Evolutionary conservation across 371 early-diverging fungal genomes (phyloP).

Genomic region (Lichtheimia ornata): DNA sequence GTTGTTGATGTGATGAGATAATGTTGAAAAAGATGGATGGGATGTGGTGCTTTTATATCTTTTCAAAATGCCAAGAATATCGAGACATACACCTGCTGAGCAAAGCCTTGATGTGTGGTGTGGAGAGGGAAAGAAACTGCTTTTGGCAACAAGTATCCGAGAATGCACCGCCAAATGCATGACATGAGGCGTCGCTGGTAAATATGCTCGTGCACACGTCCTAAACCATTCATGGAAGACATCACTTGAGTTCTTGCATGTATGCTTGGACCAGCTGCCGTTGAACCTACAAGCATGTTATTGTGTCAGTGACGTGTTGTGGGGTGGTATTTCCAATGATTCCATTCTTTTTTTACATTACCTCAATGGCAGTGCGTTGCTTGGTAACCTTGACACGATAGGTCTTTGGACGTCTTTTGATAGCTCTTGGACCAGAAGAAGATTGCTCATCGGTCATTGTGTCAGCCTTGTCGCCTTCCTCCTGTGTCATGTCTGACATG

Average conservation of each 20-base stretch:
- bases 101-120: too few relatives aligned
- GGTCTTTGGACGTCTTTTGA: constrained; percentile 9
- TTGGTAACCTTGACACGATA: constrained; percentile 13
- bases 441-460: neutral
- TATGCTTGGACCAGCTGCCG: constrained; percentile 12
- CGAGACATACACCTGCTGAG: too few relatives aligned
- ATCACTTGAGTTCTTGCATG: constrained; percentile 12
- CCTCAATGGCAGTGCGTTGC: constrained; percentile 10
- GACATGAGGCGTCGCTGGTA: too few relatives aligned
- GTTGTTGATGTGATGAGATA: too few relatives aligned
- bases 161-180: too few relatives aligned
- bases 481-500: neutral
- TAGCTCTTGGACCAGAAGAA: constrained; percentile 4
- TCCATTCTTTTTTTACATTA: neutral
- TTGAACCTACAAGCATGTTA: constrained; percentile 7
- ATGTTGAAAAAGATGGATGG: too few relatives aligned
- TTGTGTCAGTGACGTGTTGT: neutral
- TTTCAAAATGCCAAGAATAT: too few relatives aligned
- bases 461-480: neutral
- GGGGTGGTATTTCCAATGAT: neutral
- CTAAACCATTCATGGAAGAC: too few relatives aligned
- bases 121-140: too few relatives aligned
- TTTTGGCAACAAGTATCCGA: too few relatives aligned
- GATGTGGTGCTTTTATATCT: too few relatives aligned
- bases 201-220: too few relatives aligned